These are phyloP conservation scores for Dioscorea alata DNA, from an alignment of 106 monocot genomes.

Conservation along the genomic window DNA sequence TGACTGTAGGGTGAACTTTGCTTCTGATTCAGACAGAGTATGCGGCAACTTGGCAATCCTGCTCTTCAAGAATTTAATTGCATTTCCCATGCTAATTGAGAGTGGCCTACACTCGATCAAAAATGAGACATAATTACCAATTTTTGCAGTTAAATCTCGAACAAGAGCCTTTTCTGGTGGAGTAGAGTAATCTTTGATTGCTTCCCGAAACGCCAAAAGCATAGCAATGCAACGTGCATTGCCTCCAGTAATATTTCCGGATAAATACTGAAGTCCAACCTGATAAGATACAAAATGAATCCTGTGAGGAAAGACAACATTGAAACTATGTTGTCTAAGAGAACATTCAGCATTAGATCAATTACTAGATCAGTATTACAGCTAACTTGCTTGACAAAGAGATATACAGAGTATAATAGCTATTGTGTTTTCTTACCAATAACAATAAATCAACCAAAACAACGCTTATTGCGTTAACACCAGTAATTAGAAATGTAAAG, in stretches of 20 bases:
- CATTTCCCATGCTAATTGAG: conserved; percentile 98
- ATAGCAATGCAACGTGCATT: conserved; percentile 91
- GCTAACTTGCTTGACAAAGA: no score
- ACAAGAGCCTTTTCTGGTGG: conserved; percentile 65
- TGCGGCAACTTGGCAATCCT: conserved; percentile 64
- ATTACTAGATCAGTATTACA: no score
- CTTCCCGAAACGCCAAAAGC: conserved; percentile 85
- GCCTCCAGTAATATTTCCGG: conserved; percentile 78
- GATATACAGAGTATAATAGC: no score
- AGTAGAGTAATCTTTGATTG: conserved; percentile 69
- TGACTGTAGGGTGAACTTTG: conserved; percentile 63
- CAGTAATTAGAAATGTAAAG: no score
- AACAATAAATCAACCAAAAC: no score
- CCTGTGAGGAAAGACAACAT: no score
- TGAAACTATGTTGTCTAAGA: no score
- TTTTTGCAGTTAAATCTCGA: conserved; percentile 81
- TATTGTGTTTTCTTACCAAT: no score
- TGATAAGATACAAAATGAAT: conserved; percentile 18
- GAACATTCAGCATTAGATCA: no score
- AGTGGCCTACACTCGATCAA: conserved; percentile 91
- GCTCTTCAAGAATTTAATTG: conserved; percentile 84
- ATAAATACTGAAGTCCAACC: conserved; percentile 89
- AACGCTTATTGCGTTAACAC: no score
- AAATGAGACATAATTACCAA: conserved; percentile 86
- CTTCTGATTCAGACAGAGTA: conserved; percentile 69